Conservation (phyloP, 352 stramenopile genomes). For the Globisporangium paroecandrum region DNA sequence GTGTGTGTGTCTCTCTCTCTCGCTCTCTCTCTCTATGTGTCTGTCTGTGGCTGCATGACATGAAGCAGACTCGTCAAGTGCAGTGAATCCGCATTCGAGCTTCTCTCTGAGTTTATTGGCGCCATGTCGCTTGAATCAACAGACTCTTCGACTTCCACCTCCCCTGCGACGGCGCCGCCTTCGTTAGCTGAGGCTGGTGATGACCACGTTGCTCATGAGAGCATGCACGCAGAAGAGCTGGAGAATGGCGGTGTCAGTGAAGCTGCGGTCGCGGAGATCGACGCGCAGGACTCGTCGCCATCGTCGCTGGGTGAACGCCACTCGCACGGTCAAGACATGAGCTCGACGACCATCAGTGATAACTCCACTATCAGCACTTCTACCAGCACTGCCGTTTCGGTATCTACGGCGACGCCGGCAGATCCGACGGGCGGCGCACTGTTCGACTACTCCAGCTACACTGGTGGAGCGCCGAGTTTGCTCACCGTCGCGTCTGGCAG, state of each 20-base stretch:
- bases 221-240: not conserved
- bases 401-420: not conserved
- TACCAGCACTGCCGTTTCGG: not conserved
- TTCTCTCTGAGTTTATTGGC: not conserved
- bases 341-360: not conserved
- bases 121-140: not conserved
- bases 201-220: not conserved
- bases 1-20: not conserved
- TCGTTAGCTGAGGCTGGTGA: not conserved
- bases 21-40: not conserved
- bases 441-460: slow-evolving; percentile 50
- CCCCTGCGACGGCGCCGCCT: not conserved
- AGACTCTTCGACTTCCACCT: not conserved
- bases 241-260: not conserved
- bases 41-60: not conserved
- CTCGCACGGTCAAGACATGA: not conserved
- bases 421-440: slow-evolving; percentile 24
- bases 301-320: not conserved
- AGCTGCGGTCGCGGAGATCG: not conserved
- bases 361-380: not conserved
- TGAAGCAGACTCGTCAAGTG: not conserved
- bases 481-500: slow-evolving; percentile 20
- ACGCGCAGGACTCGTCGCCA: slow-evolving; percentile 14
- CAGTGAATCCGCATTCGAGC: not conserved
- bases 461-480: slow-evolving; percentile 35